Base-by-base conservation (phyloP, 2,329 filamentous ascomycete species). In the Stagonosporopsis chrysanthemi region DNA sequence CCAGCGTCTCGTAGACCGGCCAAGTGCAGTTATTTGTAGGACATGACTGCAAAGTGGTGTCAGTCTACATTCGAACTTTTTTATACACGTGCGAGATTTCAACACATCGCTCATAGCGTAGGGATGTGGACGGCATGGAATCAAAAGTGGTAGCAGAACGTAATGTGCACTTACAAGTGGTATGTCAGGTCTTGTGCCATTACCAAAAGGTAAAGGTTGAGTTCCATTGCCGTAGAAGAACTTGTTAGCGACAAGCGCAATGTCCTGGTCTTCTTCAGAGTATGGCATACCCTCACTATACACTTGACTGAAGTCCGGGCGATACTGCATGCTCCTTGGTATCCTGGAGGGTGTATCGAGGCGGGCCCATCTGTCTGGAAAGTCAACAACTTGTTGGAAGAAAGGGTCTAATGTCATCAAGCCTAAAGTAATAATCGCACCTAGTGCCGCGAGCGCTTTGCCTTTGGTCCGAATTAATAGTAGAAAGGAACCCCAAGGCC, bases 371-470 rank as follows among this genome's bases (percentile, higher is more conserved):
- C 61, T 51, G 0, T 68, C 57, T 0, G 72, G 73, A 22, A 69
- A 73, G 6, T 58, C 52, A 0, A 73, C 67, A 0, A 77, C 61
- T 22, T 74, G 70, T 40, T 75, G 73, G 15, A 75, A 75, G 22
- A 75, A 74, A 0, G 73, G 68, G 38, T 75, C 72, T 0, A 75
- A 39, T 0, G 66, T 68, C 6, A 75, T 8, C 0, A 46, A 43
- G 1, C 59, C 52, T 1, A 73, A 1, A 0, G 53, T 75, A 1
- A 75, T 52, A 0, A 68, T 15, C 0, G 71, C 72, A 2, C 70
- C 70, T 0, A 73, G 2, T 0, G 68, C 63, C 1, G 70, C 68
- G 0, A 75, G 11, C 0, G 69, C 41, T 2, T 45, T 68, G 0
- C 65, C 64, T 19, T 67, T 68, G 0, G 70, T 72, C 0, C 62